phyloP scores from a whole-genome alignment of 306 rosid species.

The Casuarina equisetifolia region DNA sequence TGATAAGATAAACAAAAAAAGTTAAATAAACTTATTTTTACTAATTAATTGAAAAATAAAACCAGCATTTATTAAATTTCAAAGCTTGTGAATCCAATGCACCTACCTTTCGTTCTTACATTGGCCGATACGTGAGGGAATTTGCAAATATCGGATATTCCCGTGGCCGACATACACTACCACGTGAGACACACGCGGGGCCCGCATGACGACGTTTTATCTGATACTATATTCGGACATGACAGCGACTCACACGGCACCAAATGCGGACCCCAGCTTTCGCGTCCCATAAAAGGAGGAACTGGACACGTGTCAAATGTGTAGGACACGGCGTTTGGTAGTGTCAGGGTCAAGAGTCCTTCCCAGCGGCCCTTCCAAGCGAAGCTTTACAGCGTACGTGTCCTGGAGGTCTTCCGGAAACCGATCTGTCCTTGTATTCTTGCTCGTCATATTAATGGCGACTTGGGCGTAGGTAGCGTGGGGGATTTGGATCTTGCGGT shows the following conservation, averaged over 20 bases:
- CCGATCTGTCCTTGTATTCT: too few relatives aligned
- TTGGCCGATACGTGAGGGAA: too few relatives aligned
- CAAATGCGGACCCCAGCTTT: not conserved
- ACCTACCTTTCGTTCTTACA: too few relatives aligned
- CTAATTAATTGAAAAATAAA: too few relatives aligned
- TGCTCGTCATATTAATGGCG: too few relatives aligned
- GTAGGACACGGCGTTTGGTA: not conserved
- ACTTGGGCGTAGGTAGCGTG: too few relatives aligned
- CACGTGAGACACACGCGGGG: not conserved
- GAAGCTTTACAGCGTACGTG: constrained; percentile 21
- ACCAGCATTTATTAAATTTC: too few relatives aligned
- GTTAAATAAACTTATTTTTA: too few relatives aligned
- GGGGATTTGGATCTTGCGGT: too few relatives aligned
- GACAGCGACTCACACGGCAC: not conserved
- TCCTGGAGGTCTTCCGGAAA: not conserved
- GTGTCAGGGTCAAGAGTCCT: not conserved
- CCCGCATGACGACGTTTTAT: not conserved
- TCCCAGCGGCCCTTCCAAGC: constrained; percentile 28
- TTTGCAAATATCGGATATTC: not conserved
- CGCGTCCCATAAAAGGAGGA: not conserved
- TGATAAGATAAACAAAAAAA: too few relatives aligned
- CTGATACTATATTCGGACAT: not conserved
- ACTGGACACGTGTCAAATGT: constrained; percentile 18
- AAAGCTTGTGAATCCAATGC: too few relatives aligned
- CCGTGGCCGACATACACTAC: not conserved